Percentiles rank a stretch among this genome's conserved stretches.
Conservation (phyloP, 352 stramenopile genomes). For the Globisporangium paddicum region DNA sequence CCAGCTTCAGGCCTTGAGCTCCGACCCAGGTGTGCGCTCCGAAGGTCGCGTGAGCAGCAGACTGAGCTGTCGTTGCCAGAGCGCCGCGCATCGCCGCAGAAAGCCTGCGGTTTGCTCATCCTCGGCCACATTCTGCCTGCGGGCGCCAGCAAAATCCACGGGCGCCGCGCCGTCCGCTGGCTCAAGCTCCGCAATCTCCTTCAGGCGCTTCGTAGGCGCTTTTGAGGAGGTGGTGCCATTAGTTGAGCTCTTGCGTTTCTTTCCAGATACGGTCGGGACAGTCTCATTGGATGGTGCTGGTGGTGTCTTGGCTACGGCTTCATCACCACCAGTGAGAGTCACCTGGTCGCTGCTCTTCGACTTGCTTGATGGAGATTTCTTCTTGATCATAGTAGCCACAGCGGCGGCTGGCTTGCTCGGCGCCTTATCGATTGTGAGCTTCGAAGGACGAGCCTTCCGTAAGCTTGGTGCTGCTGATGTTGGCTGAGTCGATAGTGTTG, state of each 20-base stretch:
- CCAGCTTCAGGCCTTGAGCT: background rate
- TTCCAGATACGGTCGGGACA: background rate
- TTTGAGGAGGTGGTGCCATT: background rate
- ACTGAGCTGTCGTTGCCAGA: conserved; percentile 30
- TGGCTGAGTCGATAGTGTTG: background rate
- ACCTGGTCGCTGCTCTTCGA: background rate
- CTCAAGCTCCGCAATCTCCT: conserved; percentile 7
- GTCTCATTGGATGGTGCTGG: background rate
- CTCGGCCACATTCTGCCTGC: conserved; percentile 11
- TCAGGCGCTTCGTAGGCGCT: conserved; percentile 12
- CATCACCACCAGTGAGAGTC: background rate
- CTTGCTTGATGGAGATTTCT: background rate
- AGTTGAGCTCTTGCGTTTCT: conserved; percentile 10
- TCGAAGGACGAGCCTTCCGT: conserved; percentile 1
- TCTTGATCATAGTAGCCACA: background rate
- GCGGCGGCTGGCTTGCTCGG: background rate
- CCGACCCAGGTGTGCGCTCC: background rate
- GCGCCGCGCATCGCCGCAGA: conserved; percentile 20
- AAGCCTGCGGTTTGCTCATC: conserved; percentile 19
- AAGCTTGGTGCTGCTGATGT: background rate
- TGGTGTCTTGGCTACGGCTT: background rate
- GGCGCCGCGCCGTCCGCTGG: background rate
- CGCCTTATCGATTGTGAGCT: conserved; percentile 2
- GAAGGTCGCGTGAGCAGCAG: conserved; percentile 5
- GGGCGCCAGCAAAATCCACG: conserved; percentile 11